Conservation (phyloP, 768 basidiomycete species). For the Scleroderma bovista region DNA sequence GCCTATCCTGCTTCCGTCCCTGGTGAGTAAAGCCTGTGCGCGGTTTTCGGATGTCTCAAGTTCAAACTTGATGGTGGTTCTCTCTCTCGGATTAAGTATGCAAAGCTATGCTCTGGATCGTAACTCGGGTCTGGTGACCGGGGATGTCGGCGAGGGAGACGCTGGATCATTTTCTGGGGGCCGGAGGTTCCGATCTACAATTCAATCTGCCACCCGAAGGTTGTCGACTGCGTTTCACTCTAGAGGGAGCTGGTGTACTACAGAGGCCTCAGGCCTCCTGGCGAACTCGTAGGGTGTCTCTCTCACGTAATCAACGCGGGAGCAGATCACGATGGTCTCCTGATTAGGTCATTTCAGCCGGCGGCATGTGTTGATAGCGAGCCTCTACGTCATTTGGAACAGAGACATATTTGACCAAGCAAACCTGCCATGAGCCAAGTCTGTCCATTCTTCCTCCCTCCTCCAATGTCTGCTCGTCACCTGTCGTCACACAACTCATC, state of each 20-base stretch:
- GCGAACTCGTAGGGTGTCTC: background rate
- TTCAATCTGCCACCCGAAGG: too few relatives aligned
- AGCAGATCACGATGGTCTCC: background rate
- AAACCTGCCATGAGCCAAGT: background rate
- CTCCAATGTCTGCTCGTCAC: background rate
- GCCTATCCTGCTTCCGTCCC: conserved; percentile 93
- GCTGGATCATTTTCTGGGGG: too few relatives aligned
- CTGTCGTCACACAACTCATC: background rate
- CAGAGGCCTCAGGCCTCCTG: too few relatives aligned
- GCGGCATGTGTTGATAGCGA: background rate
- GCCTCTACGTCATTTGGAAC: conserved; percentile 18
- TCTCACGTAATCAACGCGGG: conserved; percentile 1
- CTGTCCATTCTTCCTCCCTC: background rate
- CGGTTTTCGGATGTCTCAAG: too few relatives aligned
- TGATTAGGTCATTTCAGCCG: background rate
- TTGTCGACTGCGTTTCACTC: too few relatives aligned
- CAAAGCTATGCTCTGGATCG: too few relatives aligned
- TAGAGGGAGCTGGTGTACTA: too few relatives aligned
- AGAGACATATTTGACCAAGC: background rate
- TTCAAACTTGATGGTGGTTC: too few relatives aligned
- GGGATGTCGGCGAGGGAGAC: too few relatives aligned
- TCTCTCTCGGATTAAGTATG: too few relatives aligned
- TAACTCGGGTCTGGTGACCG: too few relatives aligned
- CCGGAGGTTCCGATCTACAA: too few relatives aligned
- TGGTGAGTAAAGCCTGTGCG: conserved; percentile 37